Conservation (phyloP, 208 protist genomes). For the Acanthamoeba sp. region DNA sequence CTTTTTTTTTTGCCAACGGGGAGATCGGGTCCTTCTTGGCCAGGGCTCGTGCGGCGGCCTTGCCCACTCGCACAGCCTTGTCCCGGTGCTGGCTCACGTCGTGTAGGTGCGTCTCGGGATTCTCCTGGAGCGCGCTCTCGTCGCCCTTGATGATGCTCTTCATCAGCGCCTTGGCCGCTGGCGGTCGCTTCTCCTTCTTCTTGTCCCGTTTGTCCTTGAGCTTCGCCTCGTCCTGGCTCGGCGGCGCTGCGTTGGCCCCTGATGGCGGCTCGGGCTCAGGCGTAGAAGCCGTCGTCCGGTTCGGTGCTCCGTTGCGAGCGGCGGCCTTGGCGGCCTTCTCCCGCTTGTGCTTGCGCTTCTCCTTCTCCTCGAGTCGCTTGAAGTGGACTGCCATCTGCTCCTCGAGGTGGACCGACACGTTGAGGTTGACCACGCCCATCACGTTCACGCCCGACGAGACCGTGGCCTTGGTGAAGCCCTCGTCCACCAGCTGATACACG, state of each 20-base stretch:
- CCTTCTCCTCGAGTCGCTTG: slow-evolving; percentile 32
- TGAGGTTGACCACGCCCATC: slow-evolving; percentile 41
- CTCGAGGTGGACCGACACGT: slow-evolving; percentile 28
- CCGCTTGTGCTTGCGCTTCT: slow-evolving; percentile 9
- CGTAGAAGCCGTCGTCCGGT: background rate
- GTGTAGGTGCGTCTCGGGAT: background rate
- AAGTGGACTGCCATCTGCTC: slow-evolving; percentile 44
- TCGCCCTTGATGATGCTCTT: slow-evolving; percentile 1
- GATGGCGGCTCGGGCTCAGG: background rate
- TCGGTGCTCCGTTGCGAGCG: background rate
- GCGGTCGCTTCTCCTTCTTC: slow-evolving; percentile 9
- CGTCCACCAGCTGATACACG: slow-evolving; percentile 22
- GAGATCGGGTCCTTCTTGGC: too few relatives aligned
- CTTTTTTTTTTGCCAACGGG: too few relatives aligned
- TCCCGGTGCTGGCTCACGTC: background rate
- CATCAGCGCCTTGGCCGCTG: background rate
- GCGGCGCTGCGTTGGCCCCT: background rate
- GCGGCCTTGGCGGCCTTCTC: slow-evolving; percentile 40
- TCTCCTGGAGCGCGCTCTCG: background rate
- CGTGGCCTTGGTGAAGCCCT: slow-evolving; percentile 53
- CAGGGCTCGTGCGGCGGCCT: background rate
- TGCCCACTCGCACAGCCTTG: background rate
- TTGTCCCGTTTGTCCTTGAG: background rate
- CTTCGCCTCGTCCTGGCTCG: background rate
- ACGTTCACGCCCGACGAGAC: slow-evolving; percentile 20